These are phyloP conservation scores for Periconia sp. DNA, from an alignment of 2,329 filamentous ascomycete genomes.

Conservation along the genomic window DNA sequence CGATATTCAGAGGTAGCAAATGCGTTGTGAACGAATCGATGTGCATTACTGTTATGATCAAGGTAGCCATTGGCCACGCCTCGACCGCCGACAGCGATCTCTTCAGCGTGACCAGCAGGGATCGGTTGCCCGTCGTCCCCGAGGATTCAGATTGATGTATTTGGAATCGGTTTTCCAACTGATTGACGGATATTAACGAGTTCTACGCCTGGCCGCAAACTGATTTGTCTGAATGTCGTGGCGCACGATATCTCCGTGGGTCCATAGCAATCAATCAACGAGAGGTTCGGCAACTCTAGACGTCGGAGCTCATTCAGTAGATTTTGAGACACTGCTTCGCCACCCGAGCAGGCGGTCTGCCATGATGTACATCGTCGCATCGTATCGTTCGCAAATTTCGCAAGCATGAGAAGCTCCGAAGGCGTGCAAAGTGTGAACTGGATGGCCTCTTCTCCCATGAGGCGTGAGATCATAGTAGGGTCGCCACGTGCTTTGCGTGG, in stretches of 20 bases:
- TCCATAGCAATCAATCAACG: conserved; percentile 5
- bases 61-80: conserved; percentile 44
- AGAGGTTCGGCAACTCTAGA: neutral
- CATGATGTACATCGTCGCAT: conserved; percentile 22
- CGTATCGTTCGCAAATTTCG: conserved; percentile 14
- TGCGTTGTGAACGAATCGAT: neutral
- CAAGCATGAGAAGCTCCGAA: conserved; percentile 36
- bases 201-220: neutral
- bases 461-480: conserved; percentile 31
- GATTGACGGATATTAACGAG: neutral
- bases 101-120: conserved; percentile 30
- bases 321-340: conserved; percentile 1
- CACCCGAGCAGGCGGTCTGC: conserved; percentile 27
- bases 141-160: conserved; percentile 13
- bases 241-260: neutral
- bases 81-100: conserved; percentile 46
- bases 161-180: conserved; percentile 4
- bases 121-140: conserved; percentile 5
- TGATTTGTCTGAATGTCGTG: neutral
- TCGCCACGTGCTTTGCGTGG: conserved; percentile 32
- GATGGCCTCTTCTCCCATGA: conserved; percentile 39
- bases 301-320: neutral
- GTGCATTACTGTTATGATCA: neutral
- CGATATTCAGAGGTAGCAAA: neutral
- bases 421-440: conserved; percentile 44